Percentiles rank a stretch among this genome's conserved stretches.
These are phyloP conservation scores for Microbotryum scabiosae DNA, from an alignment of 1,284 basidiomycete genomes.

Conservation along the genomic window DNA sequence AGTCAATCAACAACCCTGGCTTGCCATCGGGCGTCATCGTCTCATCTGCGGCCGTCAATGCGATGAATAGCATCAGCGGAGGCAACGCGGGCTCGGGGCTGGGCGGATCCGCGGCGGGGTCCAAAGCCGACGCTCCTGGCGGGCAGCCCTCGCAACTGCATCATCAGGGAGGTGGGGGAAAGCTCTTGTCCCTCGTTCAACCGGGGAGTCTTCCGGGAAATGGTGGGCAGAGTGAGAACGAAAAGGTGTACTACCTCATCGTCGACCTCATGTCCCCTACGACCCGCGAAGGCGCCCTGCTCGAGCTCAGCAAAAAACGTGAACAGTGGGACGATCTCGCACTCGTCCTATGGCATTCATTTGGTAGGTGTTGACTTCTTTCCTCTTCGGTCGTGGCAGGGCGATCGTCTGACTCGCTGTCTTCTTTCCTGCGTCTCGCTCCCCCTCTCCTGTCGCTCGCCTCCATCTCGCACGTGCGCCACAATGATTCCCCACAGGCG, in stretches of 20 bases:
- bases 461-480: neutral
- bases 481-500: constrained; percentile 51
- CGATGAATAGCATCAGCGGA: constrained; percentile 19
- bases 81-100: neutral
- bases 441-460: neutral
- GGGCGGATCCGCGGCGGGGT: neutral
- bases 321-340: constrained; percentile 99
- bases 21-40: constrained; percentile 34
- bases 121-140: neutral
- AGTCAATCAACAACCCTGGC: constrained; percentile 41
- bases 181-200: constrained; percentile 28
- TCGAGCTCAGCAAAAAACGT: constrained; percentile 97
- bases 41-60: constrained; percentile 25
- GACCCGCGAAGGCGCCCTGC: constrained; percentile 73
- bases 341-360: constrained; percentile 96
- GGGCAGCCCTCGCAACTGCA: constrained; percentile 12
- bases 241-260: constrained; percentile 71
- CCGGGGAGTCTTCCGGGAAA: constrained; percentile 27
- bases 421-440: neutral
- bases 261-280: constrained; percentile 70
- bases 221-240: constrained; percentile 50
- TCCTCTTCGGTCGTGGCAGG: neutral
- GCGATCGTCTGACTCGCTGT: neutral
- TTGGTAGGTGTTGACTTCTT: constrained; percentile 56
- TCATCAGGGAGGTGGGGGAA: constrained; percentile 17